Evolutionary conservation across 1,284 basidiomycete genomes (phyloP).

Genomic region (Gymnopus androsaceus): DNA sequence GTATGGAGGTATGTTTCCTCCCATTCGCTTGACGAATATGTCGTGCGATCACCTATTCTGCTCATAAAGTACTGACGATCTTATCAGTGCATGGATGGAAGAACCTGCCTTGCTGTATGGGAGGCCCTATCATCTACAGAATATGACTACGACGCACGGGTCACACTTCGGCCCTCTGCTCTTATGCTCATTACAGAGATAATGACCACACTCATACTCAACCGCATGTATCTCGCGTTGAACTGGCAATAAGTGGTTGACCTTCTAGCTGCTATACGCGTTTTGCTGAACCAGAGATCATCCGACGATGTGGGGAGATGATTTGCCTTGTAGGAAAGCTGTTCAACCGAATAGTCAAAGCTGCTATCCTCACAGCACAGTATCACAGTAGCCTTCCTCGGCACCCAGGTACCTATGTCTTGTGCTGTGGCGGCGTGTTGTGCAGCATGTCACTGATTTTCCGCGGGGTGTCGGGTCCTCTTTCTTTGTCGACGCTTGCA

Average conservation of each 20-base stretch:
- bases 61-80: too few relatives aligned
- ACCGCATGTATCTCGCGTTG: conserved; percentile 60
- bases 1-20: conserved; percentile 64
- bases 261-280: background rate
- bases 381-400: too few relatives aligned
- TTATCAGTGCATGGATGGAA: conserved; percentile 58
- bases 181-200: conserved; percentile 70
- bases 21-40: too few relatives aligned
- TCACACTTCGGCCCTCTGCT: conserved; percentile 57
- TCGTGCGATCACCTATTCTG: too few relatives aligned
- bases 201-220: conserved; percentile 66
- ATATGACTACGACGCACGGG: conserved; percentile 58
- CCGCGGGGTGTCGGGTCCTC: too few relatives aligned
- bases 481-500: background rate
- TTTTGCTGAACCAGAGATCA: background rate
- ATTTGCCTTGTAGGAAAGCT: background rate
- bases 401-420: too few relatives aligned
- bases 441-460: background rate
- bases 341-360: too few relatives aligned
- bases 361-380: too few relatives aligned
- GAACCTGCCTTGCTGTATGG: conserved; percentile 61
- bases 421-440: too few relatives aligned
- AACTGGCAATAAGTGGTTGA: conserved; percentile 43
- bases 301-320: background rate
- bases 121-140: conserved; percentile 55